Conservation (phyloP, 805 yeast genomes). For the Saturnispora diversa region DNA sequence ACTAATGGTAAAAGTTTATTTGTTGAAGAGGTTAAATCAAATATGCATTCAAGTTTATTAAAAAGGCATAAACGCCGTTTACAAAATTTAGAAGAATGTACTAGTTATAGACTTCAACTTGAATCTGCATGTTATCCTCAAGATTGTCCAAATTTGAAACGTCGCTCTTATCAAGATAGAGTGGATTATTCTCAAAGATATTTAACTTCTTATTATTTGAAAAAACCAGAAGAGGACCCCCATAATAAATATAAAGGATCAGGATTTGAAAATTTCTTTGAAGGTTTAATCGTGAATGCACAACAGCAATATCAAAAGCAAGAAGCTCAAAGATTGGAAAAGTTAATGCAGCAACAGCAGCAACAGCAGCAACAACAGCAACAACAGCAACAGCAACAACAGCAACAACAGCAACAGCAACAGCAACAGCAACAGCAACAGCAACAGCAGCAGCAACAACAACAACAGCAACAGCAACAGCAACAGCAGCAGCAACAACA, state of each 20-base stretch:
- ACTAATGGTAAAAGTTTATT: constrained; percentile 79
- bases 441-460: not conserved
- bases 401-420: not conserved
- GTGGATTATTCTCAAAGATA: constrained; percentile 18
- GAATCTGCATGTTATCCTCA: constrained; percentile 22
- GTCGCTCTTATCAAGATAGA: constrained; percentile 21
- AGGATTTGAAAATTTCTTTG: constrained; percentile 6
- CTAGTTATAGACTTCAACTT: constrained; percentile 26
- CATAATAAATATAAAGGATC: constrained; percentile 5
- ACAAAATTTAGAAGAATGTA: constrained; percentile 27
- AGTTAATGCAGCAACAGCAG: no score
- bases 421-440: constrained; percentile 4
- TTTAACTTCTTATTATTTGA: constrained; percentile 16
- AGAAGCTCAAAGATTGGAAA: no score
- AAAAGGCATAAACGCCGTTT: constrained; percentile 28
- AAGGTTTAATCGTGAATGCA: constrained; percentile 4
- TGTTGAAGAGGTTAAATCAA: constrained; percentile 43
- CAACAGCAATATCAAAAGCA: not conserved
- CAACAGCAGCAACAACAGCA: no score
- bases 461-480: not conserved
- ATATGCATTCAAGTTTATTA: constrained; percentile 10
- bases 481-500: no score
- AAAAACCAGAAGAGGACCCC: constrained; percentile 11
- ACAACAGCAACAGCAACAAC: no score
- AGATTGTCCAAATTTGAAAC: constrained; percentile 1